phyloP scores from a whole-genome alignment of 441 rosid species.

The Erodium trifolium region DNA sequence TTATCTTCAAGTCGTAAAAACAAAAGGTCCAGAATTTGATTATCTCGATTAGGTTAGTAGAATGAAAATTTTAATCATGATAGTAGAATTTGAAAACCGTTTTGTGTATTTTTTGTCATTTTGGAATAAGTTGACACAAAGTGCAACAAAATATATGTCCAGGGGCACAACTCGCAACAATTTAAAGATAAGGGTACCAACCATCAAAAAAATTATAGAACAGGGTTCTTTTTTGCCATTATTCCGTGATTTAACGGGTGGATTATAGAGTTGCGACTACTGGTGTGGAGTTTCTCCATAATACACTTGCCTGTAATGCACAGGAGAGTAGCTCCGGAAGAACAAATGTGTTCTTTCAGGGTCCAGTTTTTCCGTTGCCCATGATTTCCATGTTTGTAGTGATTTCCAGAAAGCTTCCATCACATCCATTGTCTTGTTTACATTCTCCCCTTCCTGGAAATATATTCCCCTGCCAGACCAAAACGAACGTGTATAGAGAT shows the following conservation, averaged over 20 bases:
- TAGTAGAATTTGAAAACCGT: too few species aligned
- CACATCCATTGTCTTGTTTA: constrained; percentile 57
- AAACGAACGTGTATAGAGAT: not conserved
- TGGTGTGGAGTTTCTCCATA: not conserved
- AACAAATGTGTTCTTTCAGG: constrained; percentile 44
- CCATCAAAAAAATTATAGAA: too few species aligned
- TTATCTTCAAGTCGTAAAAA: too few species aligned
- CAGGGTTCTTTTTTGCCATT: too few species aligned
- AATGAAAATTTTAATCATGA: too few species aligned
- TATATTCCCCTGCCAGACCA: constrained; percentile 46
- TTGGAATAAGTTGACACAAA: too few species aligned
- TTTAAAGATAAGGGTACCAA: too few species aligned
- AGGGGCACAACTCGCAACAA: too few species aligned
- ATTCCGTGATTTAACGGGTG: constrained; percentile 5
- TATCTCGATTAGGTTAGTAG: too few species aligned
- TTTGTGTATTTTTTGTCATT: too few species aligned
- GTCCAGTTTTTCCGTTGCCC: constrained; percentile 46
- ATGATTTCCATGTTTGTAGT: constrained; percentile 58
- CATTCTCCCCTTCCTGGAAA: constrained; percentile 59
- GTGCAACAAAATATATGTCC: too few species aligned
- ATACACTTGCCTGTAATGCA: constrained; percentile 55
- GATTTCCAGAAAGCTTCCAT: constrained; percentile 64
- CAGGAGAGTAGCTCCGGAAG: constrained; percentile 75
- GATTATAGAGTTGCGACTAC: not conserved
- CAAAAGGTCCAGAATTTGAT: too few species aligned